Evolutionary conservation across 805 yeast species (phyloP), one percentile per base, ranked within the genome.

Genomic region (Wickerhamiella australiensis): DNA sequence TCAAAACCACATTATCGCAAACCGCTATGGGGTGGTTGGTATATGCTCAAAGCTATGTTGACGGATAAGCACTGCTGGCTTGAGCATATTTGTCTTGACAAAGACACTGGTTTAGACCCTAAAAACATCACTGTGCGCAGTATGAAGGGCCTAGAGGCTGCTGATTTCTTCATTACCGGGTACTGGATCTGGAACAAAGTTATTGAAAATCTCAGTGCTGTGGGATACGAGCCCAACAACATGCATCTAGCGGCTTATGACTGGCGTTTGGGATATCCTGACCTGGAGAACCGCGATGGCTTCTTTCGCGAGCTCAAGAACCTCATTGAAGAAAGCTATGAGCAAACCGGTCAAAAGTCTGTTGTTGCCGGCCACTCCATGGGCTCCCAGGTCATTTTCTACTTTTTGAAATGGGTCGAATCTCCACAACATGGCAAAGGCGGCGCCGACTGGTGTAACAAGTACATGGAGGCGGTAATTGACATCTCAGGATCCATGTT

Each of bases 111-210:
- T 0, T 68, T 92, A 22, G 98, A 92, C 63, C 98, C 98, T 0
- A 82, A 83, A 1, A 76, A 83, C 48, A 75, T 85, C 57, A 82
- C 73, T 57, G 62, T 92, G 22, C 71, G 98, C 50, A 94, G 97
- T 0, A 90, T 96, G 0, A 95, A 85, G 63, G 98, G 98, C 0
- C 85, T 92, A 63, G 96, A 88, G 59, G 92, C 96, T 1, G 92
- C 96, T 0, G 98, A 92, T 66, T 92, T 86, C 65, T 92, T 92
- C 60, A 79, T 92, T 65, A 85, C 96, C 3, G 98, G 98, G 0
- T 92, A 92, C 65, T 92, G 98, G 98, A 85, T 92, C 59, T 92
- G 98, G 98, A 86, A 85, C 63, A 92, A 92, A 63, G 77, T 92
- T 47, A 71, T 92, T n/a, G 95, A 90, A 65, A 92, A 92, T 60